These are phyloP conservation scores for Aspergillus avenaceus DNA, from an alignment of 495 filamentous ascomycete genomes.

Conservation along the genomic window DNA sequence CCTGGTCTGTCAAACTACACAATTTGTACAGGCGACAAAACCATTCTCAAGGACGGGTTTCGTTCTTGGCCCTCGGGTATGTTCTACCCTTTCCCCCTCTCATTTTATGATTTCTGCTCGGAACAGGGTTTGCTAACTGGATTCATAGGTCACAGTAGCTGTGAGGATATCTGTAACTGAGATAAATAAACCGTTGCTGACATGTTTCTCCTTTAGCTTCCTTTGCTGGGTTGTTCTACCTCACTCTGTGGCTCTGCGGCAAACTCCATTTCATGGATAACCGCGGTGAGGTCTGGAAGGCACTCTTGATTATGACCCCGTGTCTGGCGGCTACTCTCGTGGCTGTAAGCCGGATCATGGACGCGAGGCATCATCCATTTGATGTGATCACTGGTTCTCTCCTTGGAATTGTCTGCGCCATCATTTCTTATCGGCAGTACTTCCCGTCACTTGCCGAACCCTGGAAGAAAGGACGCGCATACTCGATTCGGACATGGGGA, in stretches of 20 bases:
- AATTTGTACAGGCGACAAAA: conserved; percentile 65
- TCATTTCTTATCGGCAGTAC: conserved; percentile 51
- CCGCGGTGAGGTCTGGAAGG: conserved; percentile 70
- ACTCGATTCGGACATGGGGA: conserved; percentile 59
- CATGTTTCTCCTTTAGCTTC: conserved; percentile 35
- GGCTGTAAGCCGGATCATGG: conserved; percentile 59
- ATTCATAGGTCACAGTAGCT: conserved; percentile 48
- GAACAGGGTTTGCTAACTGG: conserved; percentile 22
- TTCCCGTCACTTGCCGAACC: conserved; percentile 53
- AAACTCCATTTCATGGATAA: conserved; percentile 60
- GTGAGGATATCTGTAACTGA: conserved; percentile 25
- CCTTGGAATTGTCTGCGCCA: conserved; percentile 53
- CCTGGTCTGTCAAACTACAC: conserved; percentile 56
- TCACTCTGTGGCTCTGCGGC: conserved; percentile 57
- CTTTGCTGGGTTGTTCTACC: conserved; percentile 78
- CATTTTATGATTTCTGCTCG: conserved; percentile 14
- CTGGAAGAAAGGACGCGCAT: conserved; percentile 58
- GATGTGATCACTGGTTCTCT: conserved; percentile 77
- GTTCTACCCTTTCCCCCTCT: conserved; percentile 10
- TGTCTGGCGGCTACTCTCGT: conserved; percentile 51
- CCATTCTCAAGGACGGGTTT: conserved; percentile 78
- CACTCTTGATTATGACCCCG: conserved; percentile 62
- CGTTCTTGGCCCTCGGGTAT: conserved; percentile 74
- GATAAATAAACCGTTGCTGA: neutral
- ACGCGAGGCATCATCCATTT: conserved; percentile 85